A percentile compares a stretch with the other conserved stretches of the same genome.
Conservation (phyloP, 169 alveolate species). For the Cryptosporidium viatorum region DNA sequence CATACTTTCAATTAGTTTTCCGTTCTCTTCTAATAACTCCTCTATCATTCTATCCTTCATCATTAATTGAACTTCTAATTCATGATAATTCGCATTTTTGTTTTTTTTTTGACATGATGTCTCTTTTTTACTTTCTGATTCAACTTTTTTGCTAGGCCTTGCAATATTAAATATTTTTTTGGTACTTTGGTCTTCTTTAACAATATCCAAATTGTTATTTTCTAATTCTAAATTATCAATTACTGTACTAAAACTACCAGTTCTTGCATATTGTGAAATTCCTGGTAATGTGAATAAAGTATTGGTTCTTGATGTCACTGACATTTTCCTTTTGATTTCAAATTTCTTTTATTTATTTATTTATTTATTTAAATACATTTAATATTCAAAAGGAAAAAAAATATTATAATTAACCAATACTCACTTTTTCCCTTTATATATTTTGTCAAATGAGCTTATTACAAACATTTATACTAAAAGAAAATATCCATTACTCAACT, state of each 20-base stretch:
- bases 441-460: not conserved
- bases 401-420: not conserved
- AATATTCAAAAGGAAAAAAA: not conserved
- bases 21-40: constrained; percentile 55
- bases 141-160: not conserved
- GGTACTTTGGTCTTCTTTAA: not conserved
- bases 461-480: not conserved
- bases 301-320: constrained; percentile 27
- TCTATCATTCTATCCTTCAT: constrained; percentile 71
- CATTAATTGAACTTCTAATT: constrained; percentile 67
- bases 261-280: constrained; percentile 47
- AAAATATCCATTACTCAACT: not conserved
- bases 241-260: constrained; percentile 34
- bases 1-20: constrained; percentile 51
- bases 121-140: not conserved
- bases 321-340: not conserved
- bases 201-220: not conserved
- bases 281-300: constrained; percentile 54
- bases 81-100: constrained; percentile 13
- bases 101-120: not conserved
- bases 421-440: not conserved
- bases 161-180: not conserved
- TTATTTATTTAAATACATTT: not conserved
- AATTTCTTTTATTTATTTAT: not conserved
- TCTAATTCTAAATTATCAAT: constrained; percentile 15